Evolutionary conservation across 768 basidiomycete genomes (phyloP).

Genomic region (Lactifluus volemus): DNA sequence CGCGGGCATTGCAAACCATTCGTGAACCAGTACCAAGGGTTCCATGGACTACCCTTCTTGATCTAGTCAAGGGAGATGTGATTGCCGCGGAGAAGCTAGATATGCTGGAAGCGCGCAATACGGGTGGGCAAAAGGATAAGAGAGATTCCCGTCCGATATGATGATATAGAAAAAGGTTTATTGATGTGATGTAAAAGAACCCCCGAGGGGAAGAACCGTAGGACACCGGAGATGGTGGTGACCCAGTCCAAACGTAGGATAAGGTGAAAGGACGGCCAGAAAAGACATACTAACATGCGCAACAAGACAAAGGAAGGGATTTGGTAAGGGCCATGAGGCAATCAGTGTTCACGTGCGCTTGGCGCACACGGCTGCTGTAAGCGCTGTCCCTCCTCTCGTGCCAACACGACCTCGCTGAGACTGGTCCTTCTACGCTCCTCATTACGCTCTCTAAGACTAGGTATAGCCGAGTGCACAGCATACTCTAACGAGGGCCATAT

Average conservation of each 20-base stretch:
- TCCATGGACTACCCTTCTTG: constrained; percentile 38
- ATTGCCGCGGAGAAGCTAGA: constrained; percentile 63
- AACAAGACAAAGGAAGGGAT: background rate
- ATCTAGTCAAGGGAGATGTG: constrained; percentile 54
- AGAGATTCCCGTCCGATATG: constrained; percentile 5
- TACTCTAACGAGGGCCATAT: constrained; percentile 82
- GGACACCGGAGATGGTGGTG: background rate
- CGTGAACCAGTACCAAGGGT: constrained; percentile 43
- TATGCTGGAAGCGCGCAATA: constrained; percentile 32
- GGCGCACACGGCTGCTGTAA: background rate
- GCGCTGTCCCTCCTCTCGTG: constrained; percentile 20
- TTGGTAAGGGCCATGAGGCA: background rate
- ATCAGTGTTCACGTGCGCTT: background rate
- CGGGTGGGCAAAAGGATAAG: background rate
- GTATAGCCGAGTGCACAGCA: constrained; percentile 48
- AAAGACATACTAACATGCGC: background rate
- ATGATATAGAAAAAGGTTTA: background rate
- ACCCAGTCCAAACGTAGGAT: background rate
- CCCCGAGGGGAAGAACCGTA: background rate
- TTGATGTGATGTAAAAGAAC: background rate
- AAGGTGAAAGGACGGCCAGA: no score
- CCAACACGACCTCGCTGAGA: constrained; percentile 45
- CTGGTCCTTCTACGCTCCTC: constrained; percentile 40
- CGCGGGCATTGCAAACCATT: constrained; percentile 44
- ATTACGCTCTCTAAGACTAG: constrained; percentile 46